phyloP scores from a whole-genome alignment of 106 monocot genomes.

The Allium sativum region DNA sequence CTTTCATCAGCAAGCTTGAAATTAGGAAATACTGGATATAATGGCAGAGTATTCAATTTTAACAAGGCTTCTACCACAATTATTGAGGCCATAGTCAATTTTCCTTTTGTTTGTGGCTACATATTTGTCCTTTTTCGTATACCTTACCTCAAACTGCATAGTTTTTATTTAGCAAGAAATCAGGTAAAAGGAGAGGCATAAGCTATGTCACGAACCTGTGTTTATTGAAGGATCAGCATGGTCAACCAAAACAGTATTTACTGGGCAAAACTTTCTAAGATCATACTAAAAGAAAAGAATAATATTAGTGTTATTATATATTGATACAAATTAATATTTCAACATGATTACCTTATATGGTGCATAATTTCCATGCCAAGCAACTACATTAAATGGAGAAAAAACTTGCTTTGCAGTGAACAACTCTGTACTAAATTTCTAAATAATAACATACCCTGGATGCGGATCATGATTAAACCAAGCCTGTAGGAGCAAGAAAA shows the following conservation, averaged over 20 bases:
- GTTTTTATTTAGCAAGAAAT: too few relatives aligned
- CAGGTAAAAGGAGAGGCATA: background rate
- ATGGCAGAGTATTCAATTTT: too few relatives aligned
- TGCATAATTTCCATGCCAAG: conserved; percentile 99
- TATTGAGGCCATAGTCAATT: too few relatives aligned
- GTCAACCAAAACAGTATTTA: conserved; percentile 85
- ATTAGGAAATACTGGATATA: too few relatives aligned
- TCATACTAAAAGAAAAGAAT: conserved; percentile 57
- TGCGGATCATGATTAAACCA: conserved; percentile 56
- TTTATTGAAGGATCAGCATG: conserved; percentile 96
- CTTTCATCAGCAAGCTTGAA: too few relatives aligned
- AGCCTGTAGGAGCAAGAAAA: conserved; percentile 76
- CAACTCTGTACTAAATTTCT: conserved; percentile 89
- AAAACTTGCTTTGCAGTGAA: conserved; percentile 93
- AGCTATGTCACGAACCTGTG: conserved; percentile 46
- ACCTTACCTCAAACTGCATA: too few relatives aligned
- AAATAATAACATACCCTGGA: conserved; percentile 64
- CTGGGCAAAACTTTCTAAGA: conserved; percentile 85
- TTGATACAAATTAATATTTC: too few relatives aligned
- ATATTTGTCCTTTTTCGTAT: too few relatives aligned
- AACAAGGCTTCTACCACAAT: too few relatives aligned
- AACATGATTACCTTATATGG: conserved; percentile 73
- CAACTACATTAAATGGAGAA: conserved; percentile 98
- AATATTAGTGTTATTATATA: too few relatives aligned
- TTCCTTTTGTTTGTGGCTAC: too few relatives aligned